These are phyloP conservation scores for Wallacemonas rigidus DNA, from an alignment of 208 protist genomes.

Conservation along the genomic window DNA sequence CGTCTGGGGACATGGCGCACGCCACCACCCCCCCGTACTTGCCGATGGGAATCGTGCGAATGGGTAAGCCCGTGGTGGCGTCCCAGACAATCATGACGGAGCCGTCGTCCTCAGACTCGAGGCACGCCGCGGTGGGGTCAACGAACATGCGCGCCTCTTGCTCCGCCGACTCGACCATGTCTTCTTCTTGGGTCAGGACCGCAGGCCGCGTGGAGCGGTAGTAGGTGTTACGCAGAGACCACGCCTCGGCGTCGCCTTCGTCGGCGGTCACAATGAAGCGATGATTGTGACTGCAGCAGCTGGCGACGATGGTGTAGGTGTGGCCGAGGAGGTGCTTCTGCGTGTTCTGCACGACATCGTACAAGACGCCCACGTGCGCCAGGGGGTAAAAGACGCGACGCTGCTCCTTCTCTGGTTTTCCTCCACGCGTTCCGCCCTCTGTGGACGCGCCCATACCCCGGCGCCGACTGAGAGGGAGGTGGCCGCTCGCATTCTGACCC, in stretches of 20 bases:
- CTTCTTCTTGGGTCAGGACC: conserved; percentile 20
- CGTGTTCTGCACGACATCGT: conserved; percentile 84
- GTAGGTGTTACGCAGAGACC: conserved; percentile 22
- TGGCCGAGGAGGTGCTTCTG: conserved; percentile 93
- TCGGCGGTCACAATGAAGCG: conserved; percentile 94
- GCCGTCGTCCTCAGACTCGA: conserved; percentile 80
- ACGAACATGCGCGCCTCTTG: conserved; percentile 44
- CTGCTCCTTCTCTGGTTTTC: conserved; percentile 32
- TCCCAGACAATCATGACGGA: conserved; percentile 95
- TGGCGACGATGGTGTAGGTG: conserved; percentile 78
- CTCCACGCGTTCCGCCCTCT: not conserved
- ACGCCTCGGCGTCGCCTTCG: conserved; percentile 51
- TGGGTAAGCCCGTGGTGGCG: conserved; percentile 71
- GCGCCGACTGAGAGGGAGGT: not conserved
- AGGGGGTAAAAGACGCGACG: conserved; percentile 91
- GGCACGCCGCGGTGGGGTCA: conserved; percentile 55
- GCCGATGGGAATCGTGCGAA: conserved; percentile 79
- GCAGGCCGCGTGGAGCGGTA: conserved; percentile 16
- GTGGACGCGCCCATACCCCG: not conserved
- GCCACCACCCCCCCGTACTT: conserved; percentile 83
- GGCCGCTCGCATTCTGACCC: conserved; percentile 77
- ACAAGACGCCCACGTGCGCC: conserved; percentile 91
- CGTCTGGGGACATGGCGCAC: conserved; percentile 90
- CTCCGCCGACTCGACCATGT: conserved; percentile 29
- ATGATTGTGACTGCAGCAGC: conserved; percentile 77